phyloP scores from a whole-genome alignment of 2,329 filamentous ascomycete species.

The Aureobasidium subglaciale region DNA sequence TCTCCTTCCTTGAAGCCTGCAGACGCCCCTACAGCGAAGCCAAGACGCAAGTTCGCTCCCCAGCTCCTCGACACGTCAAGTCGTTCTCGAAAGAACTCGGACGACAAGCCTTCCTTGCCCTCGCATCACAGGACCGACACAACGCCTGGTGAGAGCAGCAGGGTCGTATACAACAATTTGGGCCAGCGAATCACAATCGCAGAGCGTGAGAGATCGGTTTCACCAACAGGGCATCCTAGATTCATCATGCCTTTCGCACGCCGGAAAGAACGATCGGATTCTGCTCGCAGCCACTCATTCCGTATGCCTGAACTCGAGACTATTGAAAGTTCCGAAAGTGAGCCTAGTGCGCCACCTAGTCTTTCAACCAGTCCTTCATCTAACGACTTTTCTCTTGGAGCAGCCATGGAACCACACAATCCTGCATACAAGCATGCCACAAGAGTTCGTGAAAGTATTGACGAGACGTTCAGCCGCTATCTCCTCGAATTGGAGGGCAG shows the following conservation, averaged over 20 bases:
- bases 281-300: conserved; percentile 45
- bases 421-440: conserved; percentile 46
- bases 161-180: conserved; percentile 6
- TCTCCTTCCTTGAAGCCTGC: conserved; percentile 11
- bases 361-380: conserved; percentile 28
- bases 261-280: conserved; percentile 16
- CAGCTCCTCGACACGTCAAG: conserved; percentile 75
- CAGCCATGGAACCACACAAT: conserved; percentile 35
- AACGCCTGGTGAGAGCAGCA: conserved; percentile 40
- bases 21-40: conserved; percentile 19
- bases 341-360: conserved; percentile 21
- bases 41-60: conserved; percentile 57
- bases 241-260: conserved; percentile 16
- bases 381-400: conserved; percentile 40
- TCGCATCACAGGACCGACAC: conserved; percentile 67
- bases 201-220: not conserved
- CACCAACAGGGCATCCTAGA: not conserved
- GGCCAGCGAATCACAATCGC: conserved; percentile 2
- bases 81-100: conserved; percentile 60
- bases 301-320: conserved; percentile 54
- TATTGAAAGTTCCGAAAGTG: conserved; percentile 52
- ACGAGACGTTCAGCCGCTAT: conserved; percentile 69
- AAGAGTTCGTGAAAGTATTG: conserved; percentile 57
- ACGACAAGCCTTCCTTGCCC: conserved; percentile 54
- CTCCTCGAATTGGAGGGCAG: conserved; percentile 72